A percentile compares a stretch with the other conserved stretches of the same genome.
phyloP scores from a whole-genome alignment of 179 eudicot genomes.

The Dionaea muscipula region DNA sequence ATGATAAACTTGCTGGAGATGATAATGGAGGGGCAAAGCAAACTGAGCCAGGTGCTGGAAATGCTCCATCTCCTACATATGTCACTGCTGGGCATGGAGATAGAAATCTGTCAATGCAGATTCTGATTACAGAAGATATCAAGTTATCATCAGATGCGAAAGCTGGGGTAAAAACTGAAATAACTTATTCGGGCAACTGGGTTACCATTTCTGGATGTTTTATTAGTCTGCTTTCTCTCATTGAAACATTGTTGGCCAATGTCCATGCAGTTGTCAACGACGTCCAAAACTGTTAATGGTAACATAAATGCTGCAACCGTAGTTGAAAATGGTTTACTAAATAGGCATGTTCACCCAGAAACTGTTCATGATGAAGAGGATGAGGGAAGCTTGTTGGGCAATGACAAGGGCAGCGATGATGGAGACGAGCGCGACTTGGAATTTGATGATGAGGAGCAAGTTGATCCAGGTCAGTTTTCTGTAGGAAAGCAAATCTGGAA shows the following conservation, averaged over 20 bases:
- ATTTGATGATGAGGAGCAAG: too few relatives aligned
- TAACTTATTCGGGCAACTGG: too few relatives aligned
- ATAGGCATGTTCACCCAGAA: slow-evolving; percentile 19
- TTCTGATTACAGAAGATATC: slow-evolving; percentile 24
- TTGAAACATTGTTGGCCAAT: too few relatives aligned
- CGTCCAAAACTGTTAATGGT: slow-evolving; percentile 6
- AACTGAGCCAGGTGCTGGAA: slow-evolving; percentile 21
- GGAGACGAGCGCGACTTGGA: slow-evolving; percentile 16
- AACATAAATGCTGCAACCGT: slow-evolving; percentile 21
- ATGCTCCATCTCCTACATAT: slow-evolving; percentile 22
- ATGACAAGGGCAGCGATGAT: slow-evolving; percentile 23
- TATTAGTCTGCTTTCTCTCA: too few relatives aligned
- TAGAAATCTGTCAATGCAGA: slow-evolving; percentile 15
- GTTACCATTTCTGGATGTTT: too few relatives aligned
- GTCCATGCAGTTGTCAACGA: neutral
- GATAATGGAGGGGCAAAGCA: slow-evolving; percentile 8
- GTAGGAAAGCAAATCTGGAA: slow-evolving; percentile 40
- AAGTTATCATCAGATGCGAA: slow-evolving; percentile 31
- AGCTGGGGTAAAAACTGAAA: slow-evolving; percentile 26
- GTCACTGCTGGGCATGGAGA: slow-evolving; percentile 21
- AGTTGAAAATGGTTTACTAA: slow-evolving; percentile 26
- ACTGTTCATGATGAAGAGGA: slow-evolving; percentile 23
- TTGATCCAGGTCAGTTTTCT: slow-evolving; percentile 36
- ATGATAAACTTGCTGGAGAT: slow-evolving; percentile 18
- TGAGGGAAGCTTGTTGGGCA: slow-evolving; percentile 15